A percentile compares a stretch with the other conserved stretches of the same genome.
Conservation (phyloP, 2,329 filamentous ascomycete genomes). For the Leptosphaerulina australis region DNA sequence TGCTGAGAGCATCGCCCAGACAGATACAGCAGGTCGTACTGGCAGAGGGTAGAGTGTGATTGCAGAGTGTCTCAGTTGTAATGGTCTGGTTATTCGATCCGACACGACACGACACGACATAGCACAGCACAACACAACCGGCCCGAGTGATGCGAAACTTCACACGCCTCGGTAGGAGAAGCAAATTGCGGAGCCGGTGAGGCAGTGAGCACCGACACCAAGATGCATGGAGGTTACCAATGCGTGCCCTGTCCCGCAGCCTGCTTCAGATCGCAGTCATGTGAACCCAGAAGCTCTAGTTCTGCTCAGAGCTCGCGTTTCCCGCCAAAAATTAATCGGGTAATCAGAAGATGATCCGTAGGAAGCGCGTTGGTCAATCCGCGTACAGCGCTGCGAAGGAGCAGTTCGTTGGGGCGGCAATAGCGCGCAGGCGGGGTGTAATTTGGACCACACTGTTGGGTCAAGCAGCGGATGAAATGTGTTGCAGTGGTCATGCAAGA, state of each 20-base stretch:
- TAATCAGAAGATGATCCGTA: slow-evolving; percentile 10
- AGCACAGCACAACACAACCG: too few relatives aligned
- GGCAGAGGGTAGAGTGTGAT: not conserved
- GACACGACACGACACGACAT: too few relatives aligned
- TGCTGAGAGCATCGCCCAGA: not conserved
- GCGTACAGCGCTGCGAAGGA: slow-evolving; percentile 3
- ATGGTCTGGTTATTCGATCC: not conserved
- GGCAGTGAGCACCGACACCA: slow-evolving; percentile 1
- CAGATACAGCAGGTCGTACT: not conserved
- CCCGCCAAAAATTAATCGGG: not conserved
- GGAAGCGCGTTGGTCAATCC: slow-evolving; percentile 5
- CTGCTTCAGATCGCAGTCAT: slow-evolving; percentile 13
- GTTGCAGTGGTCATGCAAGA: slow-evolving; percentile 2
- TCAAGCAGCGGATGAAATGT: slow-evolving; percentile 9
- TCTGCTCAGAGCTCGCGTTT: not conserved
- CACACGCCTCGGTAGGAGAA: slow-evolving; percentile 1
- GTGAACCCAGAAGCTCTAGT: slow-evolving; percentile 4
- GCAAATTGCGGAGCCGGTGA: not conserved
- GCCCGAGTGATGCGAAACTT: not conserved
- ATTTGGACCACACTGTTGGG: slow-evolving; percentile 10
- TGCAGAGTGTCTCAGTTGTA: not conserved
- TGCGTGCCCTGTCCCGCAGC: not conserved
- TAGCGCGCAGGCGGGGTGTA: slow-evolving; percentile 8
- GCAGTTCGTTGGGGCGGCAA: slow-evolving; percentile 9
- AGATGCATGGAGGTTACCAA: not conserved